Evolutionary conservation across 1,284 basidiomycete genomes (phyloP).

Genomic region (Heterobasidion parviporum): DNA sequence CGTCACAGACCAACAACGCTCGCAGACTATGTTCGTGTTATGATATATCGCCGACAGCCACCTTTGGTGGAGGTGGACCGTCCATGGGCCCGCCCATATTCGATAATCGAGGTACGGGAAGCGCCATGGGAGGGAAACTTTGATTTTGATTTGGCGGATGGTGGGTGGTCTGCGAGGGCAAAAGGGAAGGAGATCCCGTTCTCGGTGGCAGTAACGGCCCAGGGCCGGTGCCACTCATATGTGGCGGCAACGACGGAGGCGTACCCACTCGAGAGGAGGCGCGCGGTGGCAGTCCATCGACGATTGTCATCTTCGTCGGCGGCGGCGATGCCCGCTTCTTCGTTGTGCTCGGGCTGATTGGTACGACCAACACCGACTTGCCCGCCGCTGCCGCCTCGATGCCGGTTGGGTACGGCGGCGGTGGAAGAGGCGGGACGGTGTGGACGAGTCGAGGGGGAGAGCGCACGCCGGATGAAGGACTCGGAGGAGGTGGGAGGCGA

Average conservation of each 20-base stretch:
- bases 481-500: not conserved
- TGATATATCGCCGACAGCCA: slow-evolving; percentile 6
- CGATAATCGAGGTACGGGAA: not conserved
- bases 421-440: not conserved
- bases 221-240: not conserved
- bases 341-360: slow-evolving; percentile 6
- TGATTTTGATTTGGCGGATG: not conserved
- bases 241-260: not conserved
- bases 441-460: not conserved
- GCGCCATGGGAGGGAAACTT: not conserved
- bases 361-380: slow-evolving; percentile 2
- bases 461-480: not conserved
- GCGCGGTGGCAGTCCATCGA: not conserved
- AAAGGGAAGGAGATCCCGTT: not conserved
- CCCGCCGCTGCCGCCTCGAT: not conserved
- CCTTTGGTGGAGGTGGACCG: slow-evolving; percentile 4
- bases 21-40: not conserved
- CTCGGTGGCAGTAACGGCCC: not conserved
- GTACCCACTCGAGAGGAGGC: slow-evolving; percentile 3
- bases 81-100: not conserved
- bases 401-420: slow-evolving; percentile 3
- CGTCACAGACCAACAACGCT: too few relatives aligned
- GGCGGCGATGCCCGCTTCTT: slow-evolving; percentile 4
- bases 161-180: not conserved
- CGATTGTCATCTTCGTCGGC: not conserved